Evolutionary conservation across 495 filamentous ascomycete species (phyloP).

Genomic region (Chlorociboria aeruginascens): DNA sequence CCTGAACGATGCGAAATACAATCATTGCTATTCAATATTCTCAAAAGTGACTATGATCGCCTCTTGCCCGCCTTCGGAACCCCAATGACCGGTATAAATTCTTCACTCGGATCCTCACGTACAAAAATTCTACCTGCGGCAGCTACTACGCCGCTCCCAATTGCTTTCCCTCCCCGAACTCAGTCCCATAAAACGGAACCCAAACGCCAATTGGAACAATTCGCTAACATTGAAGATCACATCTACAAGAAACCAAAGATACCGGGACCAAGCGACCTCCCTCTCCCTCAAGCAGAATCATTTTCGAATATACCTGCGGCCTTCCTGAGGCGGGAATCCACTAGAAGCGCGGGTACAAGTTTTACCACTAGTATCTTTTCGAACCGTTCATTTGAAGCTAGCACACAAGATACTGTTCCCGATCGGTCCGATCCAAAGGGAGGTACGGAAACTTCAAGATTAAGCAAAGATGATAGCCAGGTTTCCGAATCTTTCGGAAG

Average conservation of each 20-base stretch:
- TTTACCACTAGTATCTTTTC: constrained; percentile 12
- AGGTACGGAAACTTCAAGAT: neutral
- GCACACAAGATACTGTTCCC: constrained; percentile 4
- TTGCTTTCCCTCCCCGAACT: neutral
- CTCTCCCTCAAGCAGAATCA: neutral
- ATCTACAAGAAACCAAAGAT: constrained; percentile 3
- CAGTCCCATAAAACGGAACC: neutral
- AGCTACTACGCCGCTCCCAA: neutral
- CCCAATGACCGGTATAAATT: neutral
- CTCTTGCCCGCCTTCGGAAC: neutral
- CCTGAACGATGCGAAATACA: constrained; percentile 2
- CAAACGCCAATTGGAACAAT: constrained; percentile 3
- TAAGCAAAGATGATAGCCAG: neutral
- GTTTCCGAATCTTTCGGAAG: constrained; percentile 8
- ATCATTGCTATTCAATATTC: neutral
- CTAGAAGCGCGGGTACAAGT: constrained; percentile 5
- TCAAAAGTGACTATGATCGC: neutral
- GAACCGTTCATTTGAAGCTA: neutral
- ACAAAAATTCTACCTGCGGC: too few relatives aligned
- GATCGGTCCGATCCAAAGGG: neutral
- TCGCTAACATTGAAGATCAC: neutral
- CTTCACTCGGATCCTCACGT: too few relatives aligned
- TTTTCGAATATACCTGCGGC: too few relatives aligned
- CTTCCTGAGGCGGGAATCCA: neutral
- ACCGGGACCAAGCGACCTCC: neutral